These are phyloP conservation scores for Apophysomyces elegans DNA, from an alignment of 371 early-diverging fungal genomes.

Conservation along the genomic window DNA sequence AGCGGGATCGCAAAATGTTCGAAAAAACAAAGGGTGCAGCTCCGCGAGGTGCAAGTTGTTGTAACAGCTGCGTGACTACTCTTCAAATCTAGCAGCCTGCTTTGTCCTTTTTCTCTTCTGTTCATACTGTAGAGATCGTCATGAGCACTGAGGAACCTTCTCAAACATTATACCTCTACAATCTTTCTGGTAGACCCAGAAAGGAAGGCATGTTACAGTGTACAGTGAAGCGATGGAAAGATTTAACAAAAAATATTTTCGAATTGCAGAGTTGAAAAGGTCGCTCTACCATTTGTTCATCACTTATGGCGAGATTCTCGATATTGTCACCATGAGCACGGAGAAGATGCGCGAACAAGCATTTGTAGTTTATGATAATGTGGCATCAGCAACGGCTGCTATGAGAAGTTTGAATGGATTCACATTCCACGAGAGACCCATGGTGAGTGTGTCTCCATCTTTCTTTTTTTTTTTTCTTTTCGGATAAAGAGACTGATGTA, in stretches of 20 bases:
- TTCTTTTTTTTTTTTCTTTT: not conserved
- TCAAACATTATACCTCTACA: conserved; percentile 1
- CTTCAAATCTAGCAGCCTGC: too few species aligned
- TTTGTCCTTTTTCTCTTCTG: too few species aligned
- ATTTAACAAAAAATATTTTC: too few species aligned
- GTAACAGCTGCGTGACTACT: too few species aligned
- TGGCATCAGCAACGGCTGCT: conserved; percentile 77
- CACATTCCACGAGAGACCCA: conserved; percentile 70
- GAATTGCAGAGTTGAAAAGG: conserved; percentile 63
- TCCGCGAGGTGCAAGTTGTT: too few species aligned
- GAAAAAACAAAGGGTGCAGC: too few species aligned
- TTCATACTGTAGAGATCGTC: not conserved
- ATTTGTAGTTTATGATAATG: conserved; percentile 84
- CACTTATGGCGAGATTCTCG: conserved; percentile 85
- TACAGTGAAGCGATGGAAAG: too few species aligned
- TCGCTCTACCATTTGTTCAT: conserved; percentile 79
- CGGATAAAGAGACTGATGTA: conserved; percentile 9
- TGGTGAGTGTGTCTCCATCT: conserved; percentile 57
- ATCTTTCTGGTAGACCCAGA: conserved; percentile 3
- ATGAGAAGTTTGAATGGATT: conserved; percentile 78
- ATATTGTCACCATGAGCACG: conserved; percentile 80
- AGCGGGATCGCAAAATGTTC: too few species aligned
- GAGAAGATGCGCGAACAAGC: conserved; percentile 95
- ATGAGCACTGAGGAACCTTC: conserved; percentile 8
- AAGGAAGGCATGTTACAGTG: conserved; percentile 1